These are phyloP conservation scores for Leishmania major DNA, from an alignment of 208 protist species.

Conservation along the genomic window DNA sequence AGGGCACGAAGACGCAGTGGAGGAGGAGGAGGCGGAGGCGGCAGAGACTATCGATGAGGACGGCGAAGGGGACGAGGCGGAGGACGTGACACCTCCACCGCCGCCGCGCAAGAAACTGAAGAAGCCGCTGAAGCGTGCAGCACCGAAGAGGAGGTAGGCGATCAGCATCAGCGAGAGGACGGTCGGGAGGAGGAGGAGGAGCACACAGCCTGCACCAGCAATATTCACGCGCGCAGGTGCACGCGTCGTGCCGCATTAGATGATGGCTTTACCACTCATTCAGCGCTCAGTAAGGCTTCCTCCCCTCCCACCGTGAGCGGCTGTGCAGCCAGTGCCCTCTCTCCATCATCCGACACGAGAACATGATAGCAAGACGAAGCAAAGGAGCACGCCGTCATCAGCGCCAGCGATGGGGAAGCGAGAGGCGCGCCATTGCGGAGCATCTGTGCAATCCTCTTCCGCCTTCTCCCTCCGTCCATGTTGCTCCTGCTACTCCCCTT, in stretches of 20 bases:
- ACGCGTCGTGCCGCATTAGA: background rate
- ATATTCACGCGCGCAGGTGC: background rate
- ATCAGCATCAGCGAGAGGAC: background rate
- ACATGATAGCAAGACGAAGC: background rate
- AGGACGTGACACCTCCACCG: conserved; percentile 24
- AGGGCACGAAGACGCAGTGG: conserved; percentile 14
- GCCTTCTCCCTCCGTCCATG: background rate
- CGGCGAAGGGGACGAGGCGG: conserved; percentile 1
- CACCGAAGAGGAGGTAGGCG: conserved; percentile 7
- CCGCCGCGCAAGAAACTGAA: conserved; percentile 39
- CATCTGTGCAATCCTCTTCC: background rate
- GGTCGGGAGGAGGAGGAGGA: background rate
- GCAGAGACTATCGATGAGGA: conserved; percentile 16
- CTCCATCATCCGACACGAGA: background rate
- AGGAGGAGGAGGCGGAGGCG: conserved; percentile 24
- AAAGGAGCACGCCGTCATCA: background rate
- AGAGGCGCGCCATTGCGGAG: background rate
- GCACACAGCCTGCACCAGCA: background rate
- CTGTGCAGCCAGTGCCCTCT: background rate
- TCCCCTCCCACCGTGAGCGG: background rate
- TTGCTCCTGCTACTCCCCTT: background rate
- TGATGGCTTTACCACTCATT: background rate
- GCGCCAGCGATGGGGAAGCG: background rate
- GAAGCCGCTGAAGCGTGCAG: conserved; percentile 40
- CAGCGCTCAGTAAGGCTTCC: background rate